Conservation (phyloP, 108 stramenopile species). For the Skeletonema grethae region DNA sequence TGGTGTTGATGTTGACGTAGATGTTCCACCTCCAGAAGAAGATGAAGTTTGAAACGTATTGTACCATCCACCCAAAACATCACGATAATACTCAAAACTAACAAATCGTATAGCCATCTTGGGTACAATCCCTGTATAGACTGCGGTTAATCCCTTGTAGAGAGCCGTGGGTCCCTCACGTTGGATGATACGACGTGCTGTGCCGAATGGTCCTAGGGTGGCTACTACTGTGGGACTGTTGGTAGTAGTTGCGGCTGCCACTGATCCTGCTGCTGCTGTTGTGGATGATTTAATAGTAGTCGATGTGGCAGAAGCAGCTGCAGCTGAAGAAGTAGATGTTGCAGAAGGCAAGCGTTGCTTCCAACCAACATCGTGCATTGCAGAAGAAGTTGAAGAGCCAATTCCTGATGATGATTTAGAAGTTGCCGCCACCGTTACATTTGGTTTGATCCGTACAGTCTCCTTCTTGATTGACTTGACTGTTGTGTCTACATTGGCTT, state of each 20-base stretch:
- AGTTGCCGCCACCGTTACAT: not conserved
- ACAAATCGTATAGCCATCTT: constrained; percentile 98
- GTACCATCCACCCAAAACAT: constrained; percentile 38
- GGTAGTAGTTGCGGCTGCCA: constrained; percentile 25
- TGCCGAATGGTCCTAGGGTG: constrained; percentile 76
- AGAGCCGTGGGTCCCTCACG: constrained; percentile 94
- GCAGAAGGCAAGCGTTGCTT: constrained; percentile 27
- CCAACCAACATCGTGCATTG: constrained; percentile 43
- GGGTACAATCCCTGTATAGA: constrained; percentile 94
- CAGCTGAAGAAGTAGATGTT: constrained; percentile 15
- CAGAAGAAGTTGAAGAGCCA: not conserved
- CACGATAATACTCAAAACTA: constrained; percentile 87
- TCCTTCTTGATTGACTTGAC: not conserved
- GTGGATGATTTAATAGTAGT: constrained; percentile 1
- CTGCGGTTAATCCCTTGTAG: constrained; percentile 97
- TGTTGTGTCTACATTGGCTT: not conserved
- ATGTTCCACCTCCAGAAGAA: not conserved
- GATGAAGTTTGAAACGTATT: constrained; percentile 1
- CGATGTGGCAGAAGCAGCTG: constrained; percentile 7
- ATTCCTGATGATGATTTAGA: not conserved
- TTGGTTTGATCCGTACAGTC: constrained; percentile 26
- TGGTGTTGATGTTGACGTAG: constrained; percentile 8
- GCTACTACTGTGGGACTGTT: constrained; percentile 38
- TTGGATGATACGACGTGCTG: constrained; percentile 83
- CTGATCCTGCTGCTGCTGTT: constrained; percentile 11